phyloP scores from a whole-genome alignment of 2,329 filamentous ascomycete genomes.

The Orbilia brochopaga region DNA sequence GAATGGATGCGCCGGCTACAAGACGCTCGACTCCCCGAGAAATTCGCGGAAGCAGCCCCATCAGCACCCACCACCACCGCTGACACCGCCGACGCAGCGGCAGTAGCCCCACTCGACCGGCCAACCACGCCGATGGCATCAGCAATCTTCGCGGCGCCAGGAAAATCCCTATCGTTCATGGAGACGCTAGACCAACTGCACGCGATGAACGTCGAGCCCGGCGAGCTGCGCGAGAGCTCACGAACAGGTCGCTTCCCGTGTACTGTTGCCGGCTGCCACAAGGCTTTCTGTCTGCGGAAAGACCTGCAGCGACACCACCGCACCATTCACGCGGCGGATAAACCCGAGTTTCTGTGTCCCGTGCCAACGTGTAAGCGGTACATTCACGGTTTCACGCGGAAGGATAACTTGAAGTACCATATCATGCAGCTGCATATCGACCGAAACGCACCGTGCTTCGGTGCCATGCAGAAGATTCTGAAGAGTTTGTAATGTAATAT shows the following conservation, averaged over 20 bases:
- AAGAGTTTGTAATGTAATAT: constrained; percentile 20
- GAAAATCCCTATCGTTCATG: constrained; percentile 15
- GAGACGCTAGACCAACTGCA: constrained; percentile 16
- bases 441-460: constrained; percentile 30
- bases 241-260: constrained; percentile 32
- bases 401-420: constrained; percentile 49
- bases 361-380: constrained; percentile 38
- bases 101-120: neutral
- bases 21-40: constrained; percentile 39
- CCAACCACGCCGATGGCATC: constrained; percentile 6
- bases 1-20: constrained; percentile 46
- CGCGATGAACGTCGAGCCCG: constrained; percentile 8
- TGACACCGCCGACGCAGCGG: constrained; percentile 3
- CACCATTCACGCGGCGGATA: constrained; percentile 42
- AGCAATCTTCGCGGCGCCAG: neutral
- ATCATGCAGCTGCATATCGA: constrained; percentile 50
- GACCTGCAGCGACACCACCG: constrained; percentile 39
- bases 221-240: constrained; percentile 18
- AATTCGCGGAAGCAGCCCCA: constrained; percentile 4
- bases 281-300: constrained; percentile 44
- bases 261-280: constrained; percentile 17
- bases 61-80: neutral
- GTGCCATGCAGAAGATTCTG: constrained; percentile 32
- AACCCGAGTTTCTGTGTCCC: constrained; percentile 44
- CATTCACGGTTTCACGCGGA: constrained; percentile 40